A percentile compares a stretch with the other conserved stretches of the same genome.
These are phyloP conservation scores for Xylariaceae sp. DNA, from an alignment of 2,329 filamentous ascomycete genomes.

Conservation along the genomic window DNA sequence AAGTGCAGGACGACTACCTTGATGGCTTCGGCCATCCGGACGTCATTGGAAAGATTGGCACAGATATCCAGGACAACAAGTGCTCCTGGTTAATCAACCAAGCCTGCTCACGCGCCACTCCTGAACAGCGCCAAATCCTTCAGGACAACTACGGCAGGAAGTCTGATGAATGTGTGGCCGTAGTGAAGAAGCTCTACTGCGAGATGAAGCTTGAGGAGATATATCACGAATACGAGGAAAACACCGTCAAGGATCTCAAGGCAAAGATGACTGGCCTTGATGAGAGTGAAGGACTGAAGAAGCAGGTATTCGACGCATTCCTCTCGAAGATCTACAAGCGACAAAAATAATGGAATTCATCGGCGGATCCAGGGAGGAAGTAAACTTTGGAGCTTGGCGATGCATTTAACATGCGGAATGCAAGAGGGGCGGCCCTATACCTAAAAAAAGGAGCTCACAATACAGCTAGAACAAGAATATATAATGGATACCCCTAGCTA, in stretches of 20 bases:
- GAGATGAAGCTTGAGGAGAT: conserved; percentile 78
- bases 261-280: conserved; percentile 73
- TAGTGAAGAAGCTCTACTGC: conserved; percentile 82
- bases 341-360: conserved; percentile 62
- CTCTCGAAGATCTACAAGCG: conserved; percentile 97
- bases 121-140: conserved; percentile 81
- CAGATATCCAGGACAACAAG: conserved; percentile 99
- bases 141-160: conserved; percentile 94
- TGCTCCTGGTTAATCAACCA: conserved; percentile 98
- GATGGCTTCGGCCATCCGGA: conserved; percentile 94
- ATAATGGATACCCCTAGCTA: too few species aligned
- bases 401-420: too few species aligned
- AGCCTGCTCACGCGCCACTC: conserved; percentile 71
- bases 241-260: conserved; percentile 71
- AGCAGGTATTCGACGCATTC: conserved; percentile 83
- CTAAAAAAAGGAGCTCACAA: too few species aligned
- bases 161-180: conserved; percentile 73
- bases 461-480: too few species aligned
- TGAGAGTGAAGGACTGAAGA: conserved; percentile 84
- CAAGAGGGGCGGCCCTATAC: too few species aligned
- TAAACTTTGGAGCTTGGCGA: too few species aligned
- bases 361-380: too few species aligned
- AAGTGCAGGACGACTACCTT: conserved; percentile 97
- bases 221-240: conserved; percentile 88
- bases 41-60: conserved; percentile 96